Evolutionary conservation across 371 early-diverging fungal species (phyloP).

Genomic region (Mucor saturninus): DNA sequence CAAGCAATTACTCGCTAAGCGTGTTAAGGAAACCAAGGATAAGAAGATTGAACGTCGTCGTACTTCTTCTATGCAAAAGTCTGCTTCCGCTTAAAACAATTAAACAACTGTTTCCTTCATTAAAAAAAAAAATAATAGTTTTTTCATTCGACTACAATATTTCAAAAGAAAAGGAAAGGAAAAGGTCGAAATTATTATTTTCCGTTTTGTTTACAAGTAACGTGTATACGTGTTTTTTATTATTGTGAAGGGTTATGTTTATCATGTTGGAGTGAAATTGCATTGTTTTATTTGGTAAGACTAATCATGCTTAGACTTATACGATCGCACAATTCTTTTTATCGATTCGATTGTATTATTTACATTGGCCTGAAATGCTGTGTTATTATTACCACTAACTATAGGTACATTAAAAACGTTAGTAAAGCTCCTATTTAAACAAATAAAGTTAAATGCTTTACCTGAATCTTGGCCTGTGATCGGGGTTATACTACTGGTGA

Average conservation of each 20-base stretch:
- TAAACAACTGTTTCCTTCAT: slow-evolving; percentile 7
- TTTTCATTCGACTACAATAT: neutral
- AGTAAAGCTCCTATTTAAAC: too few species aligned
- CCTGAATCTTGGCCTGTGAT: too few species aligned
- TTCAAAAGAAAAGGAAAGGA: neutral
- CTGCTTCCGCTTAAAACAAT: slow-evolving; percentile 22
- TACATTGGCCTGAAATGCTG: neutral
- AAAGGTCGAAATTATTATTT: neutral
- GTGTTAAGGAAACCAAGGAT: slow-evolving; percentile 85
- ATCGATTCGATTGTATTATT: neutral
- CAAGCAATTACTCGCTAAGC: slow-evolving; percentile 89
- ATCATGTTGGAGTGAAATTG: neutral
- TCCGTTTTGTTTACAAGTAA: neutral
- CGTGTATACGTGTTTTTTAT: neutral
- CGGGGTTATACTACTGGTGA: too few species aligned
- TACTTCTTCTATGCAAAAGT: slow-evolving; percentile 65
- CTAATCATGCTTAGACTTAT: neutral
- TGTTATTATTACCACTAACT: too few species aligned
- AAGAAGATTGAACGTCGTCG: slow-evolving; percentile 62
- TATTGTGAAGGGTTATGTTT: neutral
- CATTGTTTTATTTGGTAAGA: too few species aligned
- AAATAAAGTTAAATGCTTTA: too few species aligned
- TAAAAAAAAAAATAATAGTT: slow-evolving; percentile 9
- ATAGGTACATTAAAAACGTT: too few species aligned
- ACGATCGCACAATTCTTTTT: neutral